Percentiles rank a stretch among this genome's conserved stretches.
phyloP scores from a whole-genome alignment of 306 rosid species.

The Purshia tridentata region DNA sequence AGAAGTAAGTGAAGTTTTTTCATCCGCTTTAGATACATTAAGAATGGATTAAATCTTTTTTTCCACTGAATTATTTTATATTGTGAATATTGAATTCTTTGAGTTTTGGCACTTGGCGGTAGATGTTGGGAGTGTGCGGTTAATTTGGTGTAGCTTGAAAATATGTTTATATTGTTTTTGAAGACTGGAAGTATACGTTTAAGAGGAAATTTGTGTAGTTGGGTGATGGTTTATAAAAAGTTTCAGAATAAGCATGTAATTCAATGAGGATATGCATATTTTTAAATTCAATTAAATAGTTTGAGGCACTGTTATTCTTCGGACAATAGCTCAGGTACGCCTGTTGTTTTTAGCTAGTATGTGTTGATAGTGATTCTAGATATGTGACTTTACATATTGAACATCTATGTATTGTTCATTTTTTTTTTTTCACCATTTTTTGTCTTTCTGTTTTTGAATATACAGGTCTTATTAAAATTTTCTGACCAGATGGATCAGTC shows the following conservation, averaged over 20 bases:
- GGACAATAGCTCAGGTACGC: too few relatives aligned
- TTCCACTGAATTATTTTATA: not conserved
- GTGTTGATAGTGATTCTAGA: not conserved
- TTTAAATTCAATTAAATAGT: not conserved
- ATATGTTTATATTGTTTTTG: not conserved
- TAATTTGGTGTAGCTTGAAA: not conserved
- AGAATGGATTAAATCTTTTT: not conserved
- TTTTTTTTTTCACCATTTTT: not conserved
- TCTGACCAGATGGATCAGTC: conserved; percentile 45
- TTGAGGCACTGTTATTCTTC: not conserved
- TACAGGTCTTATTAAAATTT: not conserved
- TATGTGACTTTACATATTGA: not conserved
- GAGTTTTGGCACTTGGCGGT: not conserved
- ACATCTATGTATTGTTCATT: not conserved
- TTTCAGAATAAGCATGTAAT: not conserved
- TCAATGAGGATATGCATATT: not conserved
- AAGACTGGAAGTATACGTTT: not conserved
- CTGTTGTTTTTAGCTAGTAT: too few relatives aligned
- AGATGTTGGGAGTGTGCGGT: not conserved
- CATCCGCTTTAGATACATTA: not conserved
- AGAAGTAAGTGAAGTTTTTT: not conserved
- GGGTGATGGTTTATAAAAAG: not conserved
- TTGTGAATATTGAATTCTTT: not conserved
- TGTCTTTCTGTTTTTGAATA: not conserved
- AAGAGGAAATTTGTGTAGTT: not conserved